A percentile compares a stretch with the other conserved stretches of the same genome.
Evolutionary conservation across 176 grass and related monocot genomes (phyloP).

Genomic region (Luzula sylvatica): DNA sequence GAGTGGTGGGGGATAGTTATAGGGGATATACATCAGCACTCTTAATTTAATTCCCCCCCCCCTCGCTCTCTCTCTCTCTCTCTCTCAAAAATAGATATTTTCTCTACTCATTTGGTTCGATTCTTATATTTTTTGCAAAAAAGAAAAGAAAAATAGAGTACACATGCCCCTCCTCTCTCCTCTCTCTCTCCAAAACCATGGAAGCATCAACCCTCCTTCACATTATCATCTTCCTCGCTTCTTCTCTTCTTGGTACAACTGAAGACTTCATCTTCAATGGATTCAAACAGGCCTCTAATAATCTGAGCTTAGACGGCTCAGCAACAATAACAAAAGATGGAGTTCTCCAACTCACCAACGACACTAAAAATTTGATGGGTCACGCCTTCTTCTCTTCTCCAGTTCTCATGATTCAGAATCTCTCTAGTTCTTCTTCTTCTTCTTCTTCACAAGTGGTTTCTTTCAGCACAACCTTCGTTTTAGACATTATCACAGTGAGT

Average conservation of each 20-base stretch:
- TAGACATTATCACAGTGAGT: conserved; percentile 25
- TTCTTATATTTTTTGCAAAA: too few relatives aligned
- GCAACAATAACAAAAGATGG: conserved; percentile 19
- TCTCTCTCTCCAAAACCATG: too few relatives aligned
- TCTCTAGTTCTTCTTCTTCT: too few relatives aligned
- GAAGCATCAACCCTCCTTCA: neutral
- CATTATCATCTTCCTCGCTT: conserved; percentile 7
- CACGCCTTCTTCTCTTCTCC: conserved; percentile 33
- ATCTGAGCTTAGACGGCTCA: conserved; percentile 27
- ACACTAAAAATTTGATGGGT: conserved; percentile 15
- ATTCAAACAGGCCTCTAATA: conserved; percentile 15
- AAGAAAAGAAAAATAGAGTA: too few relatives aligned
- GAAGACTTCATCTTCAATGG: conserved; percentile 30
- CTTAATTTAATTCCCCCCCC: too few relatives aligned
- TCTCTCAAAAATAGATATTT: too few relatives aligned
- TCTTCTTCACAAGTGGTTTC: neutral
- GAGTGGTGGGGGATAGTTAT: too few relatives aligned
- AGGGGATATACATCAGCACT: too few relatives aligned
- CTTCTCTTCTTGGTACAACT: neutral
- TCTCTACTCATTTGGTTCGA: too few relatives aligned
- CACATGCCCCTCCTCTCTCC: too few relatives aligned
- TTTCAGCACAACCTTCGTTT: conserved; percentile 36
- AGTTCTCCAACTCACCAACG: conserved; percentile 40
- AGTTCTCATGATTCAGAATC: conserved; percentile 2
- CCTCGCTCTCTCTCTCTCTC: too few relatives aligned